A percentile compares a stretch with the other conserved stretches of the same genome.
These are phyloP conservation scores for Fusarium coicis DNA, from an alignment of 2,329 filamentous ascomycete species.

Conservation along the genomic window DNA sequence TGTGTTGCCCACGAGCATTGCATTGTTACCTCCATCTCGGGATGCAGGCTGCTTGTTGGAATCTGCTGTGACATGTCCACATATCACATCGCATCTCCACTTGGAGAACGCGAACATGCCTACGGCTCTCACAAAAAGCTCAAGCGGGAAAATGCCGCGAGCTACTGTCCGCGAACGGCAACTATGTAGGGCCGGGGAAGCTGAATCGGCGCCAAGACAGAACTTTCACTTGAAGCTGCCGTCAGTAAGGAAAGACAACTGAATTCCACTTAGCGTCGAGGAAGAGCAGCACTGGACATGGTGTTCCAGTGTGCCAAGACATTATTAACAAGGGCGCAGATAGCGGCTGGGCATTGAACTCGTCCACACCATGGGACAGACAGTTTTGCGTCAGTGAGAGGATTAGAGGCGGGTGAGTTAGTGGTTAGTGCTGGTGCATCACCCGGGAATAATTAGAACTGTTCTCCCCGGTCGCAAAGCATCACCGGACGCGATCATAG, in stretches of 20 bases:
- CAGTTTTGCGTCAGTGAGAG: slow-evolving; percentile 30
- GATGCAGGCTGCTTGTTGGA: slow-evolving; percentile 13
- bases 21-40: slow-evolving; percentile 25
- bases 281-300: neutral
- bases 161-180: slow-evolving; percentile 12
- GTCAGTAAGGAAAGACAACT: slow-evolving; percentile 10
- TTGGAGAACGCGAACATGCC: slow-evolving; percentile 5
- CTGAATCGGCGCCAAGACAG: slow-evolving; percentile 16
- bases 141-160: slow-evolving; percentile 35
- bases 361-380: neutral
- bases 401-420: slow-evolving; percentile 16
- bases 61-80: slow-evolving; percentile 19
- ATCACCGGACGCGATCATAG: slow-evolving; percentile 5
- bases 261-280: slow-evolving; percentile 25
- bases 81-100: slow-evolving; percentile 12
- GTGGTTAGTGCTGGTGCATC: slow-evolving; percentile 22
- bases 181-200: neutral
- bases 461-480: neutral
- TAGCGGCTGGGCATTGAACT: slow-evolving; percentile 3
- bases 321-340: neutral
- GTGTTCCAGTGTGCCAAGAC: slow-evolving; percentile 14
- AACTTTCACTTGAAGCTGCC: slow-evolving; percentile 1
- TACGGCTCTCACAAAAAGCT: slow-evolving; percentile 22
- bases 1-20: slow-evolving; percentile 14
- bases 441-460: slow-evolving; percentile 14